Conservation (phyloP, 345 rosid genomes). For the Eutrema yunnanense region DNA sequence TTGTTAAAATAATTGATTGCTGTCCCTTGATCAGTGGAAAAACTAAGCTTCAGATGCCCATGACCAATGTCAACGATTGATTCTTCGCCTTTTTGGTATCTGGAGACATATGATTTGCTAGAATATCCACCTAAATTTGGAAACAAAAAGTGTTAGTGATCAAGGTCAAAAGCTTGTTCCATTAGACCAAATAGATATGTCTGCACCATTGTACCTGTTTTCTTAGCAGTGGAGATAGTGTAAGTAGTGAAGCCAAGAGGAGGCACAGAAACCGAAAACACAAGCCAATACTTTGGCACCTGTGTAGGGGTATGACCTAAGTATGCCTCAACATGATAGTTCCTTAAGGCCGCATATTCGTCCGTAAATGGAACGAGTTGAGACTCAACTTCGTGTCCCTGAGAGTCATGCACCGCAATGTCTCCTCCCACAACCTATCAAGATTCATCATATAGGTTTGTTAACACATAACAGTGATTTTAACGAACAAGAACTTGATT, state of each 20-base stretch:
- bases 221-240: constrained; percentile 53
- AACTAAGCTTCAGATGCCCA: constrained; percentile 61
- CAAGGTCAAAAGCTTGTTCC: constrained; percentile 13
- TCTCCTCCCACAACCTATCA: constrained; percentile 59
- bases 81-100: constrained; percentile 33
- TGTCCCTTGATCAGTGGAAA: constrained; percentile 46
- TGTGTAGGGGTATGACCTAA: constrained; percentile 49
- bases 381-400: constrained; percentile 74
- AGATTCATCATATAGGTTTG: neutral
- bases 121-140: constrained; percentile 47
- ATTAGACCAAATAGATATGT: constrained; percentile 12
- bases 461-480: neutral
- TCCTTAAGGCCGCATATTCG: constrained; percentile 50
- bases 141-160: neutral
- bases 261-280: constrained; percentile 71
- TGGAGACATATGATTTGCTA: constrained; percentile 47
- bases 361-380: constrained; percentile 74
- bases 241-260: constrained; percentile 93
- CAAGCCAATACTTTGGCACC: constrained; percentile 80
- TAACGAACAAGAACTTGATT: neutral
- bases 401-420: constrained; percentile 62
- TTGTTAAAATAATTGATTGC: constrained; percentile 44
- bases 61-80: constrained; percentile 59
- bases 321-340: constrained; percentile 68
- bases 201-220: constrained; percentile 42